These are phyloP conservation scores for Saccharomycopsis lassenensis DNA, from an alignment of 805 yeast species.

Conservation along the genomic window DNA sequence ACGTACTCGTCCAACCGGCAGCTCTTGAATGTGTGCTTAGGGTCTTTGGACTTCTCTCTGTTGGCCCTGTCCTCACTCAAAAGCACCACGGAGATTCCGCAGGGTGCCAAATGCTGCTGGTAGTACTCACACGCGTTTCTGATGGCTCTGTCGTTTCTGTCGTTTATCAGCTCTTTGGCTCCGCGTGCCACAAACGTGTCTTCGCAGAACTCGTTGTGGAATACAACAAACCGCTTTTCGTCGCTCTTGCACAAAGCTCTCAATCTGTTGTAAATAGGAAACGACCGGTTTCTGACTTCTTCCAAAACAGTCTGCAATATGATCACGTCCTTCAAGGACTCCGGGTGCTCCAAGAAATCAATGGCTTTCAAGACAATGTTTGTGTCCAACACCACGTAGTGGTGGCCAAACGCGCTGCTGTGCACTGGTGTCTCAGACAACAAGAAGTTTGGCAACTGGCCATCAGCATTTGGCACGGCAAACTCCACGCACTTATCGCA, in stretches of 20 bases:
- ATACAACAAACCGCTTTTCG: constrained; percentile 77
- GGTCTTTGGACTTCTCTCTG: constrained; percentile 40
- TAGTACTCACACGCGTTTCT: constrained; percentile 69
- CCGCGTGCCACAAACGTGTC: constrained; percentile 56
- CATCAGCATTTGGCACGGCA: constrained; percentile 53
- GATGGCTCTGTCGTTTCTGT: constrained; percentile 85
- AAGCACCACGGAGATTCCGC: constrained; percentile 38
- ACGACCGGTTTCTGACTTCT: constrained; percentile 79
- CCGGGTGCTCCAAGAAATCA: constrained; percentile 71
- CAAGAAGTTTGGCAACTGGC: constrained; percentile 54
- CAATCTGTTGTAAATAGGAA: constrained; percentile 78
- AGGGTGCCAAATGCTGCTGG: constrained; percentile 43
- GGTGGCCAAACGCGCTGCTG: constrained; percentile 44
- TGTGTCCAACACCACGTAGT: constrained; percentile 79
- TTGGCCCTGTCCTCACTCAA: constrained; percentile 74
- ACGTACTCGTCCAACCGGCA: constrained; percentile 59
- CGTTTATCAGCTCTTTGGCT: constrained; percentile 67
- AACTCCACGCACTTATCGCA: constrained; percentile 53
- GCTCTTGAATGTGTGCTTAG: too few species aligned
- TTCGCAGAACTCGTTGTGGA: constrained; percentile 83
- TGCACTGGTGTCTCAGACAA: constrained; percentile 50
- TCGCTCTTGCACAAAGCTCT: constrained; percentile 63
- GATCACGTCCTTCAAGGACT: constrained; percentile 78
- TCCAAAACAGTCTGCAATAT: constrained; percentile 93
- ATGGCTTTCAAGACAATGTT: constrained; percentile 82